phyloP scores from a whole-genome alignment of 2,329 filamentous ascomycete species.

The Corynespora cassiicola region DNA sequence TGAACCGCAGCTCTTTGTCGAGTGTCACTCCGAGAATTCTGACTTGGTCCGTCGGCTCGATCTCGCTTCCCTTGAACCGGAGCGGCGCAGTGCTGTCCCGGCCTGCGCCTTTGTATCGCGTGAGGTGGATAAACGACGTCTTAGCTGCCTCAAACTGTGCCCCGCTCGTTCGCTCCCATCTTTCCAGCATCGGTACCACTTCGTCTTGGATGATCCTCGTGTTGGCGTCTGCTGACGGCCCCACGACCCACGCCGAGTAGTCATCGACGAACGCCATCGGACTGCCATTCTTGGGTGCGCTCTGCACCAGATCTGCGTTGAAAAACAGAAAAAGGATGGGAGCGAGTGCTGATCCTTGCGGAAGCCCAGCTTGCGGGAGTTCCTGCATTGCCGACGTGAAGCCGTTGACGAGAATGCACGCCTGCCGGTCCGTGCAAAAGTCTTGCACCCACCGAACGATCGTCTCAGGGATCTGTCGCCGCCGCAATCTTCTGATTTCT shows the following conservation, averaged over 20 bases:
- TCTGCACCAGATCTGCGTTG: conserved; percentile 28
- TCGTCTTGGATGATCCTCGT: conserved; percentile 12
- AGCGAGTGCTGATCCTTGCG: conserved; percentile 18
- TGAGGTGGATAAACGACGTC: conserved; percentile 43
- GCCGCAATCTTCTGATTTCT: not conserved
- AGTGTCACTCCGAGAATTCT: conserved; percentile 20
- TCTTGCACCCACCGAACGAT: conserved; percentile 28
- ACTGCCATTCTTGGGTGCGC: conserved; percentile 13
- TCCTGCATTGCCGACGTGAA: conserved; percentile 8
- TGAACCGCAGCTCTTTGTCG: conserved; percentile 16
- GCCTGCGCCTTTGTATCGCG: conserved; percentile 12
- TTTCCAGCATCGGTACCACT: conserved; percentile 12
- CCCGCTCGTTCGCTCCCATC: conserved; percentile 33
- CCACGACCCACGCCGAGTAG: conserved; percentile 23
- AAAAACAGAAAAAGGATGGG: conserved; percentile 27
- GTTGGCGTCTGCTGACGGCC: conserved; percentile 8
- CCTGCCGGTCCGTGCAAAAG: conserved; percentile 28
- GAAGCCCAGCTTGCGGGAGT: conserved; percentile 18
- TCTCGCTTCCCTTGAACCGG: conserved; percentile 9
- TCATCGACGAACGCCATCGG: conserved; percentile 33
- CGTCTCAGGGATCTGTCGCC: conserved; percentile 12
- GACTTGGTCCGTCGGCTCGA: conserved; percentile 12
- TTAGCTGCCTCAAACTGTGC: conserved; percentile 41
- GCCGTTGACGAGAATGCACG: conserved; percentile 18
- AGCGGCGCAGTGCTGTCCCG: conserved; percentile 5